phyloP scores from a whole-genome alignment of 129 eudicot species.

The Arctium minus region DNA sequence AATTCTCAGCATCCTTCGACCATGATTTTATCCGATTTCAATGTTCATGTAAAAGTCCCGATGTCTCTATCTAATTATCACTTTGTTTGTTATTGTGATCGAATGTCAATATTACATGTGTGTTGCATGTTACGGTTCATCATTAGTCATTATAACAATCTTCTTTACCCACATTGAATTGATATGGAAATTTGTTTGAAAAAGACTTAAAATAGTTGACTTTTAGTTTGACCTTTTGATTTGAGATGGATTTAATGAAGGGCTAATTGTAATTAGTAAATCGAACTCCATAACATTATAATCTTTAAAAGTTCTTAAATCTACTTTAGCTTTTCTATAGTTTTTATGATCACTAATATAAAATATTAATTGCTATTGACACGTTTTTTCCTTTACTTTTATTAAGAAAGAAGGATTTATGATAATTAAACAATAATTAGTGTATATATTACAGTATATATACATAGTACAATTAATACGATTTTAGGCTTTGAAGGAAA shows the following conservation, averaged over 20 bases:
- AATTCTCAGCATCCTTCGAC: neutral
- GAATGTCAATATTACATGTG: neutral
- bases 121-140: neutral
- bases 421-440: too few relatives aligned
- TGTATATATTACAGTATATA: too few relatives aligned
- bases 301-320: neutral
- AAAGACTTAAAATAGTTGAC: neutral
- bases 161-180: neutral
- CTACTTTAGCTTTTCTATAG: neutral
- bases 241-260: neutral
- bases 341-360: too few relatives aligned
- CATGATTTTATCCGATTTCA: neutral
- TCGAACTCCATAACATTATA: neutral
- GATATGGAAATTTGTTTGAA: neutral
- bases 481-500: too few relatives aligned
- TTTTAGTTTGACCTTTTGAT: neutral
- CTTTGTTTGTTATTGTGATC: neutral
- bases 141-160: neutral
- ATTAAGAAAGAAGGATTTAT: neutral
- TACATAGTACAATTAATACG: too few relatives aligned
- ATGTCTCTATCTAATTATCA: neutral
- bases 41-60: neutral
- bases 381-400: neutral
- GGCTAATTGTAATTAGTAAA: neutral
- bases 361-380: too few relatives aligned